Evolutionary conservation across 352 stramenopile species (phyloP), one percentile per base, ranked within the genome.

Genomic region (Phytophthora citrophthora): DNA sequence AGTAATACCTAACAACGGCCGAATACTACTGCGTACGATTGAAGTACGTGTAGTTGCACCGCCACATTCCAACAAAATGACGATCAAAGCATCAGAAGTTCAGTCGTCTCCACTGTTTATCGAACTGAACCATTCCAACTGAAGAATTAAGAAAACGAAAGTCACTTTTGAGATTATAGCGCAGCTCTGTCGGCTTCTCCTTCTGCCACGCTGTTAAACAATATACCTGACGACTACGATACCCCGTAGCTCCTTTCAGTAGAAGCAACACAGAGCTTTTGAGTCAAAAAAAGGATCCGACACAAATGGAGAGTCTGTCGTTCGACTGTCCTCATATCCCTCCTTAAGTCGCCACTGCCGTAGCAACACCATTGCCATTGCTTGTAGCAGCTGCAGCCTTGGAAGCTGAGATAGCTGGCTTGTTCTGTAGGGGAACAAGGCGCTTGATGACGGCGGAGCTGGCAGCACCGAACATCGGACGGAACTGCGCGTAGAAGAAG

Each of bases 401-500:
- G 34, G 43, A 61, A 29, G 61, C 58, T 38, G 51, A 63, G 29
- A 72, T 52, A 15, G 70, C 56, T 12, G 72, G 61, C 57, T 65
- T 55, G 9, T 34, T 40, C 54, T 75, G 58, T 8, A 68, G 24
- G 13, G 78, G 70, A 44, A 93, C 47, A 15, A 94, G 70, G 39
- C 76, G 70, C 62, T 90, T 90, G 72, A 94, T 86, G 34, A 94
- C 73, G 5, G 78, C 70, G 34, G 86, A 92, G 50, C 76, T 90
- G 39, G 79, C 71, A 18, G 74, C 64, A 32, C 86, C 86, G 57
- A 93, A 88, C 71, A 89, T 83, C 24, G 82, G 79, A 26, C 86
- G 86, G 61, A 91, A 88, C 57, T 93, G 83, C 50, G 71, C 70
- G 77, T 95, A 95, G 54, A 93, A 83, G 67, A 89, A 95, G 47